Evolutionary conservation across 768 basidiomycete species (phyloP), one percentile per base, ranked within the genome.

Genomic region (Lentinula raphanica): DNA sequence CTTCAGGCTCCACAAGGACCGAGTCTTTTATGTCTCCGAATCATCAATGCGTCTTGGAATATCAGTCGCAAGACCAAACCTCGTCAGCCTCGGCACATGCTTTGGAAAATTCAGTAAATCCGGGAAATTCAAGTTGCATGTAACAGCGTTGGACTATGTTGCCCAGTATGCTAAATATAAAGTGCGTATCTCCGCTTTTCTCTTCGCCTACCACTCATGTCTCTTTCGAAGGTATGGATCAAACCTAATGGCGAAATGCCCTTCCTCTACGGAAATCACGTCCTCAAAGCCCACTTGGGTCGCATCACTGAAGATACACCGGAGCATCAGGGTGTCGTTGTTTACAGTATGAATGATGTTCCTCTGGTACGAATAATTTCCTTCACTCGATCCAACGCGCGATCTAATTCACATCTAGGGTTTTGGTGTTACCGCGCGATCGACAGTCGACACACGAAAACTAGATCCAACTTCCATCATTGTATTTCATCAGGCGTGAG

Each of bases 211-310:
- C 48, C n/a, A 39, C 19, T 27, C 38, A 4, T 32, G 39, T 29
- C 46, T 36, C 28, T 13, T 40, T 23, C 1, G 21, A 3, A 98
- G 96, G 84, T 98, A 17, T 99, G 97, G 97, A 94, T 99, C 70
- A 99, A 99, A 72, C 88, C 95, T 25, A 96, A 98, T 63, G 97
- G 97, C 67, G 97, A 99, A 74, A 96, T 99, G 88, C 97, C 97
- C 1, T 99, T 96, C 80, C 76, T 99, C 36, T 99, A 99, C 67
- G 97, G 97, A 58, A 99, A 99, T 69, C 95, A 99, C 74, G 88
- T 98, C 59, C 84, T 98, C 62, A 99, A 98, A 74, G 97, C 97
- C 8, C 97, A 99, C 73, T 78, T 99, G n/a, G 97, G 97, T 17
- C 83, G 96, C 59, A 98, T 98, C 69, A 98, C 97, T 49, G 97